Percentiles rank a stretch among this genome's conserved stretches.
phyloP scores from a whole-genome alignment of 2,329 filamentous ascomycete species.

The Colletotrichum brevisporum region DNA sequence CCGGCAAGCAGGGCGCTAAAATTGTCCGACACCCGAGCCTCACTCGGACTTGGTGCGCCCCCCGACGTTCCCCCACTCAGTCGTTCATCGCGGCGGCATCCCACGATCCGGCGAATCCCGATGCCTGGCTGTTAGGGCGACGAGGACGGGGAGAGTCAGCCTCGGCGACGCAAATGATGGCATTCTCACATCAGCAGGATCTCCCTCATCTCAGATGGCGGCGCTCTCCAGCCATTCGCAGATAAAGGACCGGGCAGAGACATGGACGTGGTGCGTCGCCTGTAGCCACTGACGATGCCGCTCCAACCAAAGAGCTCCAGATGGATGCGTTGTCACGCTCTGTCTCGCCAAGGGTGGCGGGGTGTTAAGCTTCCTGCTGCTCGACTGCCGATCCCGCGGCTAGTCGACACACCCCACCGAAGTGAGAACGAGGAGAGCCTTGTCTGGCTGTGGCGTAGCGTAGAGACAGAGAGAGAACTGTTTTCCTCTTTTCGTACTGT shows the following conservation, averaged over 20 bases:
- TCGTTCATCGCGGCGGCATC: too few relatives aligned
- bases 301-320: too few relatives aligned
- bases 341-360: conserved; percentile 20
- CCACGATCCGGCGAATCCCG: too few relatives aligned
- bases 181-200: conserved; percentile 20
- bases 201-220: background rate
- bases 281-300: too few relatives aligned
- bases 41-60: background rate
- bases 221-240: background rate
- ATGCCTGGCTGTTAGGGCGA: too few relatives aligned
- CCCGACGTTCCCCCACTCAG: background rate
- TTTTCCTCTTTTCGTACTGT: conserved; percentile 8
- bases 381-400: conserved; percentile 27
- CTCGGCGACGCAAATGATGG: background rate
- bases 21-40: conserved; percentile 18
- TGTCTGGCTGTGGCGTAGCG: background rate
- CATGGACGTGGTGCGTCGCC: too few relatives aligned
- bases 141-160: background rate
- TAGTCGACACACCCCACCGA: background rate
- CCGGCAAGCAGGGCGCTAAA: background rate
- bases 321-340: conserved; percentile 8
- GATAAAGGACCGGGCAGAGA: too few relatives aligned
- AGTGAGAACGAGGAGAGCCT: background rate
- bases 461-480: background rate
- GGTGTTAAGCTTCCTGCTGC: conserved; percentile 30